Percentiles rank a stretch among this genome's conserved stretches.
Evolutionary conservation across 2,329 filamentous ascomycete species (phyloP).

Genomic region (Fonsecaea multimorphosa): DNA sequence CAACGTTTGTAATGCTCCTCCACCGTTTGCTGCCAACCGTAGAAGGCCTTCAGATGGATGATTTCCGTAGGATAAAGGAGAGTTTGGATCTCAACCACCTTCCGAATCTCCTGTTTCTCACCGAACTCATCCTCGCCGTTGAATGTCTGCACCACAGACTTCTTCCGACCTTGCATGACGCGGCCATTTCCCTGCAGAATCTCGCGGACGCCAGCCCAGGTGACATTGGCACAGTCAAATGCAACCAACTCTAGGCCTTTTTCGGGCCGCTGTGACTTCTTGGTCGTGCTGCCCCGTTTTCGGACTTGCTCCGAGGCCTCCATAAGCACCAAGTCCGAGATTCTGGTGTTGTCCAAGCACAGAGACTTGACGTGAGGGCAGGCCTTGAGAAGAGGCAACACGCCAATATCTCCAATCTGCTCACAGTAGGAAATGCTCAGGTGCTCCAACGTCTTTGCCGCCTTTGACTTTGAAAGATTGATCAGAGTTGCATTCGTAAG

Average conservation of each 20-base stretch:
- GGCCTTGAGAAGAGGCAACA: constrained; percentile 79
- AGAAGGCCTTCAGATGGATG: constrained; percentile 89
- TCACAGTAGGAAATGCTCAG: constrained; percentile 92
- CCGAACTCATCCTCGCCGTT: constrained; percentile 23
- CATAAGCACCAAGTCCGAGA: constrained; percentile 82
- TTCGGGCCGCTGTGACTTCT: constrained; percentile 53
- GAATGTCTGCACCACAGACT: constrained; percentile 32
- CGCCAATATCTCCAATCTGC: constrained; percentile 78
- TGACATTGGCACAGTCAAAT: constrained; percentile 91
- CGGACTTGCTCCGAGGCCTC: constrained; percentile 84
- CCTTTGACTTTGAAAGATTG: constrained; percentile 76
- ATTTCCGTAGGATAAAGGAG: constrained; percentile 75
- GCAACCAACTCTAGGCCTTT: constrained; percentile 77
- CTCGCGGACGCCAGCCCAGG: constrained; percentile 89
- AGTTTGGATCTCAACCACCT: constrained; percentile 37
- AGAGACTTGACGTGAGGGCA: constrained; percentile 73
- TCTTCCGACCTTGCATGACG: constrained; percentile 51
- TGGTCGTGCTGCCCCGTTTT: constrained; percentile 62
- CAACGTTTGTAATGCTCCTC: constrained; percentile 92
- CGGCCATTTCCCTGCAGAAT: constrained; percentile 85
- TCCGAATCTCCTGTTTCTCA: constrained; percentile 31
- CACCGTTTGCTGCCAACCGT: constrained; percentile 92
- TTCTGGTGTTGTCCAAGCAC: constrained; percentile 91
- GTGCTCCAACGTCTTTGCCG: constrained; percentile 73
- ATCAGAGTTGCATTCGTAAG: constrained; percentile 78